Percentiles rank a stretch among this genome's conserved stretches.
phyloP scores from a whole-genome alignment of 305 asterid genomes.

The Rubia tinctorum region DNA sequence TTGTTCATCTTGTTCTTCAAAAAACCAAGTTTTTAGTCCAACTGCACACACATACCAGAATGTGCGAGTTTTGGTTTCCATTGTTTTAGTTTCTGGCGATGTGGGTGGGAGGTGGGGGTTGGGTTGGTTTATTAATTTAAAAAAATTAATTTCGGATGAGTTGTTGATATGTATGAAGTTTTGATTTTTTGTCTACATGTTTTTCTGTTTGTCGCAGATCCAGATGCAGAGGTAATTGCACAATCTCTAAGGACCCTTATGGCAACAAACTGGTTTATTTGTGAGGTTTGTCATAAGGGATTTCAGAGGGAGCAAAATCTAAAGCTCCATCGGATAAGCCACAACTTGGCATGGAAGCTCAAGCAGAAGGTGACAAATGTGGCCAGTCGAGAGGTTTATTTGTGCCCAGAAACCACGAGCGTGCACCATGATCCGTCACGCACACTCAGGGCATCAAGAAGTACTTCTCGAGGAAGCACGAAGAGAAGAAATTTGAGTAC shows the following conservation, averaged over 20 bases:
- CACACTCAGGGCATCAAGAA: conserved; percentile 63
- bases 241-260: conserved; percentile 11
- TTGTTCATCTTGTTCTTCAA: too few relatives aligned
- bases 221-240: too few relatives aligned
- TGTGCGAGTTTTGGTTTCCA: too few relatives aligned
- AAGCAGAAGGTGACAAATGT: conserved; percentile 43
- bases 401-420: conserved; percentile 52
- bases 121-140: too few relatives aligned
- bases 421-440: conserved; percentile 57
- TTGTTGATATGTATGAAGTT: too few relatives aligned
- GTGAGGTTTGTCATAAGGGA: conserved; percentile 67
- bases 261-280: conserved; percentile 57
- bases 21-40: too few relatives aligned
- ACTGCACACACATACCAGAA: too few relatives aligned
- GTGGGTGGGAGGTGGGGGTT: too few relatives aligned
- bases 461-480: conserved; percentile 60
- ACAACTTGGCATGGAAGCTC: conserved; percentile 67
- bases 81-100: too few relatives aligned
- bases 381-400: conserved; percentile 45
- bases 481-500: conserved; percentile 55
- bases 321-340: conserved; percentile 63
- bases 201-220: too few relatives aligned
- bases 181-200: too few relatives aligned
- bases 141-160: too few relatives aligned
- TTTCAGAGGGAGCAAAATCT: conserved; percentile 66